A percentile compares a stretch with the other conserved stretches of the same genome.
Evolutionary conservation across 495 filamentous ascomycete genomes (phyloP).

Genomic region (Trichocladium antarcticum): DNA sequence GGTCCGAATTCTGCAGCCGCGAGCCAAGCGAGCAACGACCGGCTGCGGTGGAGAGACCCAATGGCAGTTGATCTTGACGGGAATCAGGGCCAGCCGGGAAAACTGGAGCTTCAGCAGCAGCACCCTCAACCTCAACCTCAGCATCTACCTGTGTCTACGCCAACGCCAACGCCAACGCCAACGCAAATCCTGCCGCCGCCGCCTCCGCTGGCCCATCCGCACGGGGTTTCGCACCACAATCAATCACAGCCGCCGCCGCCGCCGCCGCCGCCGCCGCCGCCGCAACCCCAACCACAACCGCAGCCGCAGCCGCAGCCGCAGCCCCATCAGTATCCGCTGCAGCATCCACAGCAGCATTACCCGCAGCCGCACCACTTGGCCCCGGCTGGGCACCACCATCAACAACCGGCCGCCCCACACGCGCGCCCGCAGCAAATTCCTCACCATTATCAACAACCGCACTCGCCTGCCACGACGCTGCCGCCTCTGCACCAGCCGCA

Average conservation of each 20-base stretch:
- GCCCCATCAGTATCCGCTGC: neutral
- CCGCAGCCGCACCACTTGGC: constrained; percentile 1
- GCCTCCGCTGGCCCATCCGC: neutral
- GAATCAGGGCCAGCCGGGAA: constrained; percentile 9
- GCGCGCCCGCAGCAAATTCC: constrained; percentile 3
- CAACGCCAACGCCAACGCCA: neutral
- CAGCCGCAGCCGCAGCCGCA: neutral
- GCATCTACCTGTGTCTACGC: no score
- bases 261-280: neutral
- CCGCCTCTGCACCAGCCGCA: constrained; percentile 2
- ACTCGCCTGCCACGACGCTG: neutral
- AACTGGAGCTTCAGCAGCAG: constrained; percentile 5
- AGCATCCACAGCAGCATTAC: neutral
- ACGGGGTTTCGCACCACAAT: neutral
- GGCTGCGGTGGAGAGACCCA: constrained; percentile 15
- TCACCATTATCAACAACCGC: neutral
- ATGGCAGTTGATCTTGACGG: constrained; percentile 15
- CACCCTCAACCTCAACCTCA: neutral
- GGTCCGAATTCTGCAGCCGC: neutral
- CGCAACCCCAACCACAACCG: neutral
- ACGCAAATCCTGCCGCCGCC: neutral
- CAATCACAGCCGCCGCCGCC: no score
- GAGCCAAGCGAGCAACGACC: constrained; percentile 1
- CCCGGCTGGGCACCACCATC: neutral
- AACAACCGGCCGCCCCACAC: constrained; percentile 1